Evolutionary conservation across 345 rosid genomes (phyloP), one percentile per base, ranked within the genome.

Genomic region (Turnera subulata): DNA sequence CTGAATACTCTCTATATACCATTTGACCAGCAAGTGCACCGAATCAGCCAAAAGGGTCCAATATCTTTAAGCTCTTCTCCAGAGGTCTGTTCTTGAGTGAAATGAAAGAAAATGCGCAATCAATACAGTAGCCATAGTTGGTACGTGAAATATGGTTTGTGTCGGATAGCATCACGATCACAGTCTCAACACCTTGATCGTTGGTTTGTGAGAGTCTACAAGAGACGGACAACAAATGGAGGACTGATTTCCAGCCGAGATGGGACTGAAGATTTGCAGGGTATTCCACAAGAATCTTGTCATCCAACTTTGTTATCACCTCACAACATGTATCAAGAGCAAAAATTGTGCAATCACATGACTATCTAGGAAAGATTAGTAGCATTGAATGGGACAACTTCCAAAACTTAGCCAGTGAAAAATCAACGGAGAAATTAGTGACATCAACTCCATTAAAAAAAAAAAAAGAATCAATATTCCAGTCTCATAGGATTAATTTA

Each of bases 211-310:
- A 82, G 44, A 73, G 85, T 37, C 87, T 75, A 15, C 99, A 94
- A 0, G 91, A 74, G 62, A 84, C 56, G 1, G 89, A 81, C 55
- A 89, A 65, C 55, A 89, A 61, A 65, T 93, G 91, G 48, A 87
- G 80, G 42, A 68, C 80, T n/a, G 85, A 66, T 57, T 87, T 93
- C 96, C 97, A 93, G 6, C 97, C 97, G 18, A 89, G 71, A 14
- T 65, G 75, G 2, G 89, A 71, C 13, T 84, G 96, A 20, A 93
- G 14, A 78, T 82, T 85, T 23, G 62, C 74, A 13, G 92, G 80
- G 59, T 72, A 74, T 32, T 85, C 84, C 1, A 68, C 61, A 10
- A 93, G 64, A 19, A 93, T 77, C 69, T 66, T 79, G 80, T 84
- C 79, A 2, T 76, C 76, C 1, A 83, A 78, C 57, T 84, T 80